These are phyloP conservation scores for Podosphaera aphanis DNA, from an alignment of 2,329 filamentous ascomycete species.

Conservation along the genomic window DNA sequence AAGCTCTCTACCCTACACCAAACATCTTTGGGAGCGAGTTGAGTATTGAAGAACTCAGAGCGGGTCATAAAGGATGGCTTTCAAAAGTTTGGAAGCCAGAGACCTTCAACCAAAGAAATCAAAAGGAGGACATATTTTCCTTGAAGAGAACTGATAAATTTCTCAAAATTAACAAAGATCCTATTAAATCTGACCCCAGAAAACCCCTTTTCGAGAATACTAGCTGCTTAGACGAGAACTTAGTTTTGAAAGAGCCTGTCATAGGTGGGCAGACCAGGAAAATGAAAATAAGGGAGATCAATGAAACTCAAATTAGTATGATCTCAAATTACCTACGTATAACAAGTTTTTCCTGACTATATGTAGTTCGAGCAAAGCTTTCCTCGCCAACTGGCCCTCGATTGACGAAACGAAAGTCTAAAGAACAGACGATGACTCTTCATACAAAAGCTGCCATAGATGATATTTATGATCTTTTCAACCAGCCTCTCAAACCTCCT, in stretches of 20 bases:
- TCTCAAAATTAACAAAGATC: constrained; percentile 3
- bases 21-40: constrained; percentile 50
- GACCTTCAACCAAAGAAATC: neutral
- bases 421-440: constrained; percentile 92
- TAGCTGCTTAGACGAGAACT: constrained; percentile 34
- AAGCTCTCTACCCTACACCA: constrained; percentile 61
- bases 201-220: constrained; percentile 16
- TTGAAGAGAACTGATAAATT: constrained; percentile 1
- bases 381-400: constrained; percentile 76
- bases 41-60: constrained; percentile 81
- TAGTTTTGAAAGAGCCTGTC: constrained; percentile 23
- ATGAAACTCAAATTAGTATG: constrained; percentile 82
- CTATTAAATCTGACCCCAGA: constrained; percentile 14
- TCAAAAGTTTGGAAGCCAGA: constrained; percentile 28
- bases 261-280: constrained; percentile 33
- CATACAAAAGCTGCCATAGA: constrained; percentile 89
- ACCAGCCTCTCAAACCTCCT: constrained; percentile 41
- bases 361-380: constrained; percentile 68
- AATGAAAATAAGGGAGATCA: constrained; percentile 64
- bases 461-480: constrained; percentile 95
- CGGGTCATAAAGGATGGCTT: constrained; percentile 48
- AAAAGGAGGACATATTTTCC: neutral
- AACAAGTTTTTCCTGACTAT: constrained; percentile 11
- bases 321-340: constrained; percentile 6
- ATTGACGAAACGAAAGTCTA: constrained; percentile 42